Evolutionary conservation across 371 early-diverging fungal species (phyloP), one percentile per base, ranked within the genome.

Genomic region (Parasitella parasitica): DNA sequence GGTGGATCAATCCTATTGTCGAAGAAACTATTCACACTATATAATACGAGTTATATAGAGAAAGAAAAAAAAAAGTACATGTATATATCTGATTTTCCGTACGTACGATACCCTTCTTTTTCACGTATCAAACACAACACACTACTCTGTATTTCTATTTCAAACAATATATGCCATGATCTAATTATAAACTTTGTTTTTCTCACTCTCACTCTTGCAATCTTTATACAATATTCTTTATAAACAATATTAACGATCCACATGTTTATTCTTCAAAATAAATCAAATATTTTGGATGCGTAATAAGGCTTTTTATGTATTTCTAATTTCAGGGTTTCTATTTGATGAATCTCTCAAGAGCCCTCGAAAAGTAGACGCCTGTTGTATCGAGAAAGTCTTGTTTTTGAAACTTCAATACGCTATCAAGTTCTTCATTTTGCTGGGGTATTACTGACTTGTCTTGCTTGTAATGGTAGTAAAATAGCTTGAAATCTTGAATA

Each of bases 1-100:
- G 64, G 51, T 77, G 78, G 78, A 64, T 77, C 13, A 64, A 74
- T 28, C 20, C 58, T 12, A 27, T 77, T 39, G 57, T 72, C 11
- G 75, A 74, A 35, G 65, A 72, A 30, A 64, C 64, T 0, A 53
- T 69, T 46, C 69, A 69, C 49, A 48, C n/a, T n/a, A n/a, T n/a
- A 28, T 35, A 48, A 24, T 43, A 43, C 22, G 43, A 43, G 22
- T 11, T 43, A 43, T n/a, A n/a, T n/a, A n/a, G n/a, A n/a, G n/a
- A n/a, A n/a, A n/a, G n/a, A n/a, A 8, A 43, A 43, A 41, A 41
- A 41, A 39, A 39, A 20, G 43, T 20, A 43, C 22, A 43, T 43
- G 43, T 43, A 43, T 22, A 43, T 43, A 43, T 4, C 41, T 41
- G 20, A 41, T 41, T 43, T 8, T 43, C 18, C 20, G 11, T 20